These are phyloP conservation scores for Butyriboletus loyo DNA, from an alignment of 768 basidiomycete genomes.

Conservation along the genomic window DNA sequence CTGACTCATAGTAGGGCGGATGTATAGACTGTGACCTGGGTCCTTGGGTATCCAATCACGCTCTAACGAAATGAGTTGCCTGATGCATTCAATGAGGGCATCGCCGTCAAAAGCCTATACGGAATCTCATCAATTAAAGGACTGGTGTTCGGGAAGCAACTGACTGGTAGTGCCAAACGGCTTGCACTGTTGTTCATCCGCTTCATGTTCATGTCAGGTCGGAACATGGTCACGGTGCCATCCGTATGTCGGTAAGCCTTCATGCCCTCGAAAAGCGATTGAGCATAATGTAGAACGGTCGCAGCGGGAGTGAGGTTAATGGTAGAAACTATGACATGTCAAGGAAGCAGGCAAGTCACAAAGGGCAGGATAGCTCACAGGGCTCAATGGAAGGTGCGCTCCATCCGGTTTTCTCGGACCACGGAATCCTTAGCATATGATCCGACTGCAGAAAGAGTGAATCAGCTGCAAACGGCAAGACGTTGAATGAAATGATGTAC, in stretches of 20 bases:
- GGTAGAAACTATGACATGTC: conserved; percentile 18
- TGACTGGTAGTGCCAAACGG: conserved; percentile 73
- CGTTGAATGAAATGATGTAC: conserved; percentile 38
- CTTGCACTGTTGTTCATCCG: conserved; percentile 86
- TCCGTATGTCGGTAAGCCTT: conserved; percentile 82
- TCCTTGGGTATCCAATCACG: conserved; percentile 89
- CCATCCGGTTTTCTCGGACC: conserved; percentile 77
- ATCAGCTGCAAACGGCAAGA: conserved; percentile 7
- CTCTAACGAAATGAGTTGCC: conserved; percentile 80
- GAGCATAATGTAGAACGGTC: conserved; percentile 91
- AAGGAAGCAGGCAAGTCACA: background rate
- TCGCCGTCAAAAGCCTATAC: conserved; percentile 73
- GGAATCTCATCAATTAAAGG: conserved; percentile 4
- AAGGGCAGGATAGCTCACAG: conserved; percentile 47
- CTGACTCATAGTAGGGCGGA: conserved; percentile 74
- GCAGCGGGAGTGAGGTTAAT: conserved; percentile 33
- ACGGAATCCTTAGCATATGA: conserved; percentile 81
- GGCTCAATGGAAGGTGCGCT: conserved; percentile 77
- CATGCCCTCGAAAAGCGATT: conserved; percentile 89
- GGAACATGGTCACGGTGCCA: conserved; percentile 79
- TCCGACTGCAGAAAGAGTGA: conserved; percentile 52
- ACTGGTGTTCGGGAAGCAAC: conserved; percentile 19
- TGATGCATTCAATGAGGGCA: conserved; percentile 74
- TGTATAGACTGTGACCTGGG: conserved; percentile 87
- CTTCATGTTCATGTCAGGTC: conserved; percentile 97